Base-by-base conservation (phyloP, 805 yeast genomes). In the Nakazawaea sp. region DNA sequence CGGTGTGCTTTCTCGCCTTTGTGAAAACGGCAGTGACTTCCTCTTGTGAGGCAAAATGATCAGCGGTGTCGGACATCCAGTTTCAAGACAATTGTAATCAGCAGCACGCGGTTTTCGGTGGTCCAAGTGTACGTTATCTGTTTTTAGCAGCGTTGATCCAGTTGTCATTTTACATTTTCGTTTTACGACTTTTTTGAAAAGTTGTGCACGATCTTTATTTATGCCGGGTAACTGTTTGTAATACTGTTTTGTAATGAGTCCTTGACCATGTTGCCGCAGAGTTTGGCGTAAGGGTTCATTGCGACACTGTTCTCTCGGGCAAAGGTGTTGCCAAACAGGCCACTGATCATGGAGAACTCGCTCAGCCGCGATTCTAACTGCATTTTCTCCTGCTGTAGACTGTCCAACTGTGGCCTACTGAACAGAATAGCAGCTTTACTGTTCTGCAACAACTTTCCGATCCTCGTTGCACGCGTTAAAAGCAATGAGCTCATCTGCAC, bases 21-120 rank as follows among this genome's bases (percentile, higher is more conserved):
- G 66, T 64, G 52, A 86, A 86, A 45, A 86, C 73, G 35, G 68
- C 68, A 32, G 70, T 70, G 36, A 81, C 80, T 50, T 81, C 83
- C 48, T 81, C 88, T 53, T 78, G 78, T 34, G 77, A 60, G 30
- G 87, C 89, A 56, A 71, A 64, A 20, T 64, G 61, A 45, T 66
- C 71, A 30, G 68, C n/a, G n/a, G n/a, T n/a, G n/a, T n/a, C n/a
- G n/a, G n/a, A n/a, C n/a, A n/a, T n/a, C n/a, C n/a, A n/a, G n/a
- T n/a, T n/a, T n/a, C n/a, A n/a, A n/a, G n/a, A n/a, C n/a, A n/a
- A n/a, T n/a, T n/a, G n/a, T n/a, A n/a, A n/a, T n/a, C n/a, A n/a
- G n/a, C n/a, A n/a, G n/a, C n/a, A n/a, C n/a, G n/a, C n/a, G n/a
- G n/a, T n/a, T n/a, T n/a, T n/a, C n/a, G n/a, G n/a, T n/a, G n/a